Evolutionary conservation across 305 asterid species (phyloP).

Genomic region (Plantago coronopus): DNA sequence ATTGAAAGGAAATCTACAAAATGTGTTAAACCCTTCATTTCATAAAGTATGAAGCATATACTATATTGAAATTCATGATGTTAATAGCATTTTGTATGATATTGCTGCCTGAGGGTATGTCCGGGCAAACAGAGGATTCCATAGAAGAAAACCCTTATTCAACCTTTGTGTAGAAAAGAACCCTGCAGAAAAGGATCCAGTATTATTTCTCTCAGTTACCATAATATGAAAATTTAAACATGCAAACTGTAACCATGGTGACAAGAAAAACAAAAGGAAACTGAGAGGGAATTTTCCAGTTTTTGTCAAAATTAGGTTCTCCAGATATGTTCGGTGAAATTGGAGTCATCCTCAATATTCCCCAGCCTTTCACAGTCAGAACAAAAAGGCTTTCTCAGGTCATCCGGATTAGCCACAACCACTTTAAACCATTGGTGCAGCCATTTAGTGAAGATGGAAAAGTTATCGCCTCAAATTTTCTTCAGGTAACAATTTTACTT

Average conservation of each 20-base stretch:
- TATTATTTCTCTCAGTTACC: neutral
- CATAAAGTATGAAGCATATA: conserved; percentile 4
- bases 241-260: neutral
- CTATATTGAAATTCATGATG: neutral
- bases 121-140: conserved; percentile 11
- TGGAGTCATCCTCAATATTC: conserved; percentile 77
- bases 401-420: conserved; percentile 80
- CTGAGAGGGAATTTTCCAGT: conserved; percentile 45
- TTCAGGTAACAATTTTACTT: conserved; percentile 48
- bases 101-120: conserved; percentile 1
- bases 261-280: conserved; percentile 4
- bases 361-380: conserved; percentile 92
- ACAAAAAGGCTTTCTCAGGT: conserved; percentile 90
- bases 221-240: neutral
- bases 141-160: conserved; percentile 13
- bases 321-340: conserved; percentile 80
- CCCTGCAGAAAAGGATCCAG: conserved; percentile 9
- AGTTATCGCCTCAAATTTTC: conserved; percentile 59
- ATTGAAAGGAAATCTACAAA: conserved; percentile 9
- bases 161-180: conserved; percentile 14
- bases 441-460: conserved; percentile 62
- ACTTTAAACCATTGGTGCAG: conserved; percentile 86
- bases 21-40: conserved; percentile 6
- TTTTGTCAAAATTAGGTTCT: conserved; percentile 52
- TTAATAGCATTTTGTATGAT: neutral